Evolutionary conservation across 2,329 filamentous ascomycete genomes (phyloP), one percentile per base, ranked within the genome.

Genomic region (Blumeriella jaapii): DNA sequence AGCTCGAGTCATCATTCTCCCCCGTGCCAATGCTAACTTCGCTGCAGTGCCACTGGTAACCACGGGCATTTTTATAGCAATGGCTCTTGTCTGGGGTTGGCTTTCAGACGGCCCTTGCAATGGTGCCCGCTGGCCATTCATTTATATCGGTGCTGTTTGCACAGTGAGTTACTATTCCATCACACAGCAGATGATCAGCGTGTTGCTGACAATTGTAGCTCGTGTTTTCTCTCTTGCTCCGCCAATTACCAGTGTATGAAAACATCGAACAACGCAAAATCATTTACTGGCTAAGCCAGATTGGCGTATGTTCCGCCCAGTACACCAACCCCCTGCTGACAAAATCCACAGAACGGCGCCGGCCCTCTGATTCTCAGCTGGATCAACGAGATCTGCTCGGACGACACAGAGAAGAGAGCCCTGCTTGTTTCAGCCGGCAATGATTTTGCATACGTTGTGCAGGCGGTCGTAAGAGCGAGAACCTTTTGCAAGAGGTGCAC

Each of bases 361-460:
- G 59, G 59, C 2, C 58, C 58, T 2, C 48, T 60, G 1, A 60
- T 61, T 23, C 37, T 61, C 3, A 61, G 56, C 49, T 71, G 67
- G 67, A 62, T 65, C 0, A 64, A 71, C 34, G 69, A 72, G 41
- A 69, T 71, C 13, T 72, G 68, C 39, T 59, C 63, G 3, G 57
- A 57, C 3, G 65, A 77, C 29, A 71, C 75, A 36, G 76, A 82
- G 53, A 77, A 82, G 56, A 61, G 76, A 7, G 75, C 78, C 0
- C 59, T 83, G 3, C 74, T 82, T 0, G 67, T 77, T 1, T 77
- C 64, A 0, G 59, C 63, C 11, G 82, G 82, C 73, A 82, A 82
- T 40, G 68, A 78, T 50, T 68, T 82, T 59, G 76, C 75, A 0
- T 80, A 81, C 40, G 74, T 80, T 1, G 56, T 83, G 27, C 75